A percentile compares a stretch with the other conserved stretches of the same genome.
These are phyloP conservation scores for Chrysochromulina parva DNA, from an alignment of 78 protist species.

Conservation along the genomic window DNA sequence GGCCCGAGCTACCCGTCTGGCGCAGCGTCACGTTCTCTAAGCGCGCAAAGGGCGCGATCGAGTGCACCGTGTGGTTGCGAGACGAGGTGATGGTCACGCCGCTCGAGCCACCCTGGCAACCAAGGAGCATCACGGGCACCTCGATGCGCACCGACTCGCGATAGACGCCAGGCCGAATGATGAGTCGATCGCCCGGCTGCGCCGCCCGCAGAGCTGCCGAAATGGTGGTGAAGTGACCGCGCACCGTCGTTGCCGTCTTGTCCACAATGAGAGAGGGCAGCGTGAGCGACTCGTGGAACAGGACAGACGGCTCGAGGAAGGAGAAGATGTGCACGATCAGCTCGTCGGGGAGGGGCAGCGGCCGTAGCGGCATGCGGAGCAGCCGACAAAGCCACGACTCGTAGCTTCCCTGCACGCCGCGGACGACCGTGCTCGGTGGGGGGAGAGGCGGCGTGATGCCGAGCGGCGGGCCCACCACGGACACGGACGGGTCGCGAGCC, in stretches of 20 bases:
- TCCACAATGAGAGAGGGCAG: not conserved
- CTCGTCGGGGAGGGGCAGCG: not conserved
- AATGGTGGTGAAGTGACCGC: not conserved
- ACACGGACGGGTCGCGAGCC: not conserved
- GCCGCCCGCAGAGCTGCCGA: not conserved
- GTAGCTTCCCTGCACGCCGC: not conserved
- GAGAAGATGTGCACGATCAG: not conserved
- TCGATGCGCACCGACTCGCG: not conserved
- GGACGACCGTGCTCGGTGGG: not conserved
- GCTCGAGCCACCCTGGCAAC: not conserved
- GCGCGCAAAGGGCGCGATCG: not conserved
- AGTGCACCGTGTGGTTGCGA: constrained; percentile 20
- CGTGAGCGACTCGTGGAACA: not conserved
- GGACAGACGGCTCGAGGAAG: not conserved
- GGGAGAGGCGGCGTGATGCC: not conserved
- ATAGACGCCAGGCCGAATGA: constrained; percentile 22
- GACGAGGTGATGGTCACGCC: not conserved
- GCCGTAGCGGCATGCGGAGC: not conserved
- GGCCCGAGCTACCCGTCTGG: constrained; percentile 15
- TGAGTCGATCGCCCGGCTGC: constrained; percentile 10
- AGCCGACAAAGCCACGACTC: constrained; percentile 14
- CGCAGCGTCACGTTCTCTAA: not conserved
- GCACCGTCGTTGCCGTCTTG: not conserved
- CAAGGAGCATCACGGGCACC: not conserved
- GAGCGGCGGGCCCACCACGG: not conserved